Evolutionary conservation across 495 filamentous ascomycete genomes (phyloP).

Genomic region (Margaritispora aquatica): DNA sequence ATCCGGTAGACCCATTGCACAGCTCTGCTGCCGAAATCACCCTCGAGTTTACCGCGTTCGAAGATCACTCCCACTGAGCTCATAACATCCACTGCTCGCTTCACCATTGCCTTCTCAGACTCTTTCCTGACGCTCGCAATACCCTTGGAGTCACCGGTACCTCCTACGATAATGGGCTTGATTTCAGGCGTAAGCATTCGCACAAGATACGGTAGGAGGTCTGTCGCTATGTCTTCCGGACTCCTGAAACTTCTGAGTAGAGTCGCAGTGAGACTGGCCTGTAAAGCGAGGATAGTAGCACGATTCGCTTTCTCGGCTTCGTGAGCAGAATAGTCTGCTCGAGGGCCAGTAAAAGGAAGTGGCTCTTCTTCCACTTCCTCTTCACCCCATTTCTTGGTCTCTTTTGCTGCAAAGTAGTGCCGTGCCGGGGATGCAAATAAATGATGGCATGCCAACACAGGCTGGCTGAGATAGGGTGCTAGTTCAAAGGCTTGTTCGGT

Average conservation of each 20-base stretch:
- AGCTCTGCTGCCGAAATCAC: constrained; percentile 26
- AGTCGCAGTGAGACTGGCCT: constrained; percentile 49
- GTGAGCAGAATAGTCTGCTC: constrained; percentile 70
- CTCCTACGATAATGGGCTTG: constrained; percentile 84
- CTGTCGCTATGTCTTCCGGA: constrained; percentile 63
- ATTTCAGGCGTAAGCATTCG: constrained; percentile 82
- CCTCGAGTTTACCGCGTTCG: constrained; percentile 74
- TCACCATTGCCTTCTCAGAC: constrained; percentile 72
- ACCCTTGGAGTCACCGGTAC: constrained; percentile 55
- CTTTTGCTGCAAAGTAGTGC: constrained; percentile 29
- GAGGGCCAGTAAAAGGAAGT: constrained; percentile 71
- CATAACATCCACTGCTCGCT: constrained; percentile 73
- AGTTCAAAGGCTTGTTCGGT: constrained; percentile 84
- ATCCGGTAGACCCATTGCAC: constrained; percentile 79
- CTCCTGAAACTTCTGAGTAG: constrained; percentile 72
- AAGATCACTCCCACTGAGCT: constrained; percentile 71
- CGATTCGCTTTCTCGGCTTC: constrained; percentile 66
- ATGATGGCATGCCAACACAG: constrained; percentile 84
- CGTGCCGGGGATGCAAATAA: constrained; percentile 65
- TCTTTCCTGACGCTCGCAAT: constrained; percentile 83
- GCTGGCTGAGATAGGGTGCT: constrained; percentile 73
- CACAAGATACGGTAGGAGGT: constrained; percentile 76
- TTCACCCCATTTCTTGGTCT: constrained; percentile 38
- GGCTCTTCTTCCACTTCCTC: constrained; percentile 47
- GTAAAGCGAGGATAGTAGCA: constrained; percentile 45